These are phyloP conservation scores for Cryoendolithus antarcticus DNA, from an alignment of 2,329 filamentous ascomycete genomes.

Conservation along the genomic window DNA sequence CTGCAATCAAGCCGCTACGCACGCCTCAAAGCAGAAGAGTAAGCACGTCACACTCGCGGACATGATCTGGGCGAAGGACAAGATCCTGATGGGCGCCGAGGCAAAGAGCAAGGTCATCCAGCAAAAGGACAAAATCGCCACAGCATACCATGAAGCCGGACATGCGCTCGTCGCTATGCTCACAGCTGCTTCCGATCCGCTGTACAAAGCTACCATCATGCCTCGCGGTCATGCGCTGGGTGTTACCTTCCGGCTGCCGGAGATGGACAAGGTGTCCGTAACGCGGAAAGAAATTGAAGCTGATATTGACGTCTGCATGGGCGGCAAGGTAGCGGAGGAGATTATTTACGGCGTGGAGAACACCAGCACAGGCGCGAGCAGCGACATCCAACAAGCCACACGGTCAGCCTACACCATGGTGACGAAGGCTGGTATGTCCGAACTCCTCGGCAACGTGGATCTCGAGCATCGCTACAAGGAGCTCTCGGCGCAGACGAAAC, in stretches of 20 bases:
- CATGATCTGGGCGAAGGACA: slow-evolving; percentile 96
- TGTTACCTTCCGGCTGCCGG: slow-evolving; percentile 74
- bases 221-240: slow-evolving; percentile 78
- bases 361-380: slow-evolving; percentile 77
- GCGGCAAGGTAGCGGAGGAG: slow-evolving; percentile 82
- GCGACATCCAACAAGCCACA: slow-evolving; percentile 73
- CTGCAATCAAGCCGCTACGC: slow-evolving; percentile 89
- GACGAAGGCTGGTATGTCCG: slow-evolving; percentile 79
- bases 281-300: slow-evolving; percentile 76
- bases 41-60: slow-evolving; percentile 63
- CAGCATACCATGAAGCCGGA: slow-evolving; percentile 92
- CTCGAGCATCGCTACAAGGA: slow-evolving; percentile 67
- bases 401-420: slow-evolving; percentile 77
- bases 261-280: slow-evolving; percentile 84
- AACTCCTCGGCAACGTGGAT: slow-evolving; percentile 78
- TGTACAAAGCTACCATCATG: slow-evolving; percentile 97
- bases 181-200: slow-evolving; percentile 58
- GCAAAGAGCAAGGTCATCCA: slow-evolving; percentile 79
- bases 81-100: slow-evolving; percentile 94
- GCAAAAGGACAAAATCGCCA: slow-evolving; percentile 87
- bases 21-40: slow-evolving; percentile 78
- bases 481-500: slow-evolving; percentile 75
- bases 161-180: slow-evolving; percentile 86
- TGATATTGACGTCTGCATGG: slow-evolving; percentile 67
- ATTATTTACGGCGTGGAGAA: slow-evolving; percentile 83